Base-by-base conservation (phyloP, 129 eudicot species). In the Lactuca sativa region DNA sequence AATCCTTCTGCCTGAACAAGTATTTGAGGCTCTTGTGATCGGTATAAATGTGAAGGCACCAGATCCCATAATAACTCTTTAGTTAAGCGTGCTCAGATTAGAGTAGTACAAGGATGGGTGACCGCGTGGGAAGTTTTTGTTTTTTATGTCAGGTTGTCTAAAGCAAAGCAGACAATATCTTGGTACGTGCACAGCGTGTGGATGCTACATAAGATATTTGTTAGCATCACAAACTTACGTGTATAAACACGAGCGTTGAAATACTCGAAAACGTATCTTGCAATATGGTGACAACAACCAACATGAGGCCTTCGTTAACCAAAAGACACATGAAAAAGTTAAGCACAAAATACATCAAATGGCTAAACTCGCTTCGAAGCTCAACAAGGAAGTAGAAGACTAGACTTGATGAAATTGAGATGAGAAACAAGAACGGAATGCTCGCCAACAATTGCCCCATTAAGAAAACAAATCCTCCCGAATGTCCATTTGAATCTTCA, bases 301-400 rank as follows among this genome's bases (percentile, higher is more conserved):
- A 83, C 72, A 92, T 84, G 15, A 92, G 64, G 38, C 95, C 98
- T 81, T 92, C 98, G 58, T 85, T 86, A 43, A 84, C 95, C 52
- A 92, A 73, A 62, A 92, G 95, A 81, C 96, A 92, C 86, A 74
- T 77, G 70, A 92, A 89, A 86, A 84, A 82, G 63, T 92, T 92
- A 59, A 92, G 82, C 61, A 84, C 84, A 34, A 92, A 92, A 77
- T 92, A 92, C 95, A 92, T 84, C 86, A 92, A 67, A 83, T 78
- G 78, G 83, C 85, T 77, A 85, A 92, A 92, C 52, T 92, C 85
- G 51, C 81, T 85, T 13, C 83, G 84, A 37, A 92, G 85, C 62
- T 95, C 98, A 6, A 86, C 69, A 3, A 92, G 89, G 69, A 89
- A 92, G 77, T 89, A 92, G 84, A 92, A 92, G 73, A 86, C 92